Base-by-base conservation (phyloP, 2,329 filamentous ascomycete species). In the Fusarium sulawesiense region DNA sequence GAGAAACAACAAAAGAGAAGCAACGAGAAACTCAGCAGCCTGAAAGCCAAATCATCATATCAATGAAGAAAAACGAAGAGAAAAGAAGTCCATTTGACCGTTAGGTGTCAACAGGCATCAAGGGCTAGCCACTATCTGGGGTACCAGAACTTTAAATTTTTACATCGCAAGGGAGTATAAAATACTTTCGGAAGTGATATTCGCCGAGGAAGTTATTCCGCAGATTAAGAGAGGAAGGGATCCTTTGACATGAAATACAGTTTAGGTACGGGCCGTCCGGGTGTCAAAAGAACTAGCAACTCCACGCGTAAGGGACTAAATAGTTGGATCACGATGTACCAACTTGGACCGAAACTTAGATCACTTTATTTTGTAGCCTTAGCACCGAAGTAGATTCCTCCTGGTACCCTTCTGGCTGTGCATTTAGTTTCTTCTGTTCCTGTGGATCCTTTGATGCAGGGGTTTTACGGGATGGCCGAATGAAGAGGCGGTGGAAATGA, bases 21-120 rank as follows among this genome's bases (percentile, higher is more conserved):
- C 4, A 7, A 1, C n/a, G 29, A 29, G 29, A n/a, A 11, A 2
- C 0, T n/a, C 18, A n/a, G 18, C 34, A 37, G 18, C 34, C 34
- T 12, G 18, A 37, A 4, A 37, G 18, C 6, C 4, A 37, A n/a
- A 12, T 2, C 34, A 37, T n/a, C 6, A n/a, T 37, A 37, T 37
- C 18, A 2, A 37, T n/a, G 34, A 37, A n/a, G 6, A 7, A 11
- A n/a, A 37, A 7, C 3, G 12, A 8, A 23, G 10, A 25, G 18
- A 20, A 9, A 34, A 1, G 4, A 50, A 25, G 11, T 14, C 1
- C 4, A 5, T 34, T 10, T 34, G 8, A 30, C 10, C 11, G 21
- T 55, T 29, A n/a, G 46, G 46, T 62, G 21, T n/a, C 46, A 55
- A 60, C 21, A 18, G 57, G 57, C 40, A 62, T 23, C 32, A 47